phyloP scores from a whole-genome alignment of 352 stramenopile species.

The Pythium sukuiense region DNA sequence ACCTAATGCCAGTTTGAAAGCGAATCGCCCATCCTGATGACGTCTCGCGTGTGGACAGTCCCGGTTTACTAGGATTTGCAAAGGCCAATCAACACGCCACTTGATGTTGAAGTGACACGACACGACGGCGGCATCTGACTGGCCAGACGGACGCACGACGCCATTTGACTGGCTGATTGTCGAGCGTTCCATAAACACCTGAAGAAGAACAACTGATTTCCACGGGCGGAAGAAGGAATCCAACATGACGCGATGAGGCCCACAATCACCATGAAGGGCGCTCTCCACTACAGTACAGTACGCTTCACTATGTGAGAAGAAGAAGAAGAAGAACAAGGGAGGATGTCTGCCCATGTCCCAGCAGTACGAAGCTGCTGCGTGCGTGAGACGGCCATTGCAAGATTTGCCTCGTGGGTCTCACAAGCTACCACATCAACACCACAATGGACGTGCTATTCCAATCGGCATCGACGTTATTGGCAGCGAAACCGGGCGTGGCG shows the following conservation, averaged over 20 bases:
- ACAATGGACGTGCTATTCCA: background rate
- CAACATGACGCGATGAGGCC: background rate
- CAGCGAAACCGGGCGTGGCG: background rate
- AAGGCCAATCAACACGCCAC: background rate
- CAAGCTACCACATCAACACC: background rate
- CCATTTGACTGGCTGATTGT: background rate
- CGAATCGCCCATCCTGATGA: background rate
- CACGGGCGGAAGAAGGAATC: background rate
- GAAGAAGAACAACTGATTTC: background rate
- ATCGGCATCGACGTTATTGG: background rate
- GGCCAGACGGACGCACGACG: background rate
- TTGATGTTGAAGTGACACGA: constrained; percentile 17
- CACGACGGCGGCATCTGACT: constrained; percentile 4
- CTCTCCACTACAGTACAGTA: background rate
- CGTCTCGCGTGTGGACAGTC: background rate
- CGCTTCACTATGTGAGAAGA: background rate
- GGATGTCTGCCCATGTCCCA: too few relatives aligned
- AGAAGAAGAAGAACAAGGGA: too few relatives aligned
- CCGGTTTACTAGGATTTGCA: background rate
- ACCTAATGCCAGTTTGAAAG: background rate
- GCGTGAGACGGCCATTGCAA: background rate
- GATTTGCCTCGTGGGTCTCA: background rate
- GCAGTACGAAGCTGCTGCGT: background rate
- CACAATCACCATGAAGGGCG: background rate
- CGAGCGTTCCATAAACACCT: background rate